Conservation (phyloP, 2,329 filamentous ascomycete species). For the Sclerotiophoma versabilis region DNA sequence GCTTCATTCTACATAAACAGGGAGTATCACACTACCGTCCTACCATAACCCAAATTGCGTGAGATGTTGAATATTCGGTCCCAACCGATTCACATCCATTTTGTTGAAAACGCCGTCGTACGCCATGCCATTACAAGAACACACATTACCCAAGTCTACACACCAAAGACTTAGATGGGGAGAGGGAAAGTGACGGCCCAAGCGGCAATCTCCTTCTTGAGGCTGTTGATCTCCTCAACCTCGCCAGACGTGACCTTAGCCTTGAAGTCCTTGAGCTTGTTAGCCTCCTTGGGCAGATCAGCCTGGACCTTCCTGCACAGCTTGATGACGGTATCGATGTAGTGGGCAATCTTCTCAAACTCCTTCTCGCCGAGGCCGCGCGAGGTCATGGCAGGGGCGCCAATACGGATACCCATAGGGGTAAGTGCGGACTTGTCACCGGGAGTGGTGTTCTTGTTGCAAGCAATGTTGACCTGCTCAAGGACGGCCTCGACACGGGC, state of each 20-base stretch:
- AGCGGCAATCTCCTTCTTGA: constrained; percentile 86
- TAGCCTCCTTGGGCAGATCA: constrained; percentile 90
- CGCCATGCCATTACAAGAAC: constrained; percentile 18
- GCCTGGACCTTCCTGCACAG: constrained; percentile 88
- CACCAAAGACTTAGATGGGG: constrained; percentile 64
- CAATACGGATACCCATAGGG: constrained; percentile 91
- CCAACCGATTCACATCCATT: constrained; percentile 22
- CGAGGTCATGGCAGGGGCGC: constrained; percentile 96
- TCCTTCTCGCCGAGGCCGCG: constrained; percentile 89
- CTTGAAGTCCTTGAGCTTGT: constrained; percentile 99
- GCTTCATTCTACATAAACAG: constrained; percentile 18
- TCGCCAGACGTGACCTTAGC: constrained; percentile 82
- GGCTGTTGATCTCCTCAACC: constrained; percentile 79
- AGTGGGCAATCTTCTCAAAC: constrained; percentile 79
- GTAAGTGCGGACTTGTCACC: constrained; percentile 93
- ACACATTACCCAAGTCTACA: not conserved
- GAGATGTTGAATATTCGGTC: constrained; percentile 39
- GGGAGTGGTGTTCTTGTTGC: constrained; percentile 98
- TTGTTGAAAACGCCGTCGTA: constrained; percentile 39
- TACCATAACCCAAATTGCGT: constrained; percentile 20
- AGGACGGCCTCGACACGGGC: constrained; percentile 88
- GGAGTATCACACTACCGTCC: constrained; percentile 18
- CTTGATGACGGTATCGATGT: constrained; percentile 89
- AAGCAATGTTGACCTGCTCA: constrained; percentile 92
- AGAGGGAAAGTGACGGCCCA: constrained; percentile 95